These are phyloP conservation scores for Citrus cavaleriei DNA, from an alignment of 345 rosid species.

Conservation along the genomic window DNA sequence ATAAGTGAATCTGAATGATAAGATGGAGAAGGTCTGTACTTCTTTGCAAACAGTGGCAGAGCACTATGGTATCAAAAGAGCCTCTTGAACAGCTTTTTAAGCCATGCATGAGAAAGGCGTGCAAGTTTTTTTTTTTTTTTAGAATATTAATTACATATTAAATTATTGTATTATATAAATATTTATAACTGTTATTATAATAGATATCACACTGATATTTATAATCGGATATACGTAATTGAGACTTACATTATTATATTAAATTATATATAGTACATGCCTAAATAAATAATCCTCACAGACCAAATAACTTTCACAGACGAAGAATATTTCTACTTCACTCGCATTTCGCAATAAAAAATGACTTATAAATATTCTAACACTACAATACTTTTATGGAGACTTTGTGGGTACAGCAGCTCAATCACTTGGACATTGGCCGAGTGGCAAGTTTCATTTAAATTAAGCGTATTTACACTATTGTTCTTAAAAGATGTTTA, in stretches of 20 bases:
- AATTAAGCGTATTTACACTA: not conserved
- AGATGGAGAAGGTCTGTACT: too few relatives aligned
- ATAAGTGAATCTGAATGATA: not conserved
- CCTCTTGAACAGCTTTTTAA: not conserved
- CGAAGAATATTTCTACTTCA: fast-evolving
- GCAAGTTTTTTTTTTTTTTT: not conserved
- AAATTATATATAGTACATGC: fast-evolving
- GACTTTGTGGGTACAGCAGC: fast-evolving
- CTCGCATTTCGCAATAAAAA: fast-evolving
- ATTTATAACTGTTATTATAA: fast-evolving
- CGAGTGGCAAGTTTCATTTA: not conserved
- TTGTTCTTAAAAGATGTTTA: conserved; percentile 1
- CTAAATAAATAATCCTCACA: fast-evolving
- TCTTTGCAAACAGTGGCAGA: not conserved
- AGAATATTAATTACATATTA: too few relatives aligned
- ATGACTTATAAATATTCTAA: too few relatives aligned
- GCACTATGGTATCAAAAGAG: not conserved
- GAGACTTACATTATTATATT: too few relatives aligned
- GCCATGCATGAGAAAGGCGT: not conserved
- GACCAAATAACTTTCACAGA: too few relatives aligned
- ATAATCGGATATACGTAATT: fast-evolving
- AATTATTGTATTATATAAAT: too few relatives aligned
- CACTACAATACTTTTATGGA: fast-evolving
- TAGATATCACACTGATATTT: too few relatives aligned
- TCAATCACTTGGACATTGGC: too few relatives aligned